phyloP scores from a whole-genome alignment of 495 filamentous ascomycete genomes.

The Lasiosphaeris hirsuta region DNA sequence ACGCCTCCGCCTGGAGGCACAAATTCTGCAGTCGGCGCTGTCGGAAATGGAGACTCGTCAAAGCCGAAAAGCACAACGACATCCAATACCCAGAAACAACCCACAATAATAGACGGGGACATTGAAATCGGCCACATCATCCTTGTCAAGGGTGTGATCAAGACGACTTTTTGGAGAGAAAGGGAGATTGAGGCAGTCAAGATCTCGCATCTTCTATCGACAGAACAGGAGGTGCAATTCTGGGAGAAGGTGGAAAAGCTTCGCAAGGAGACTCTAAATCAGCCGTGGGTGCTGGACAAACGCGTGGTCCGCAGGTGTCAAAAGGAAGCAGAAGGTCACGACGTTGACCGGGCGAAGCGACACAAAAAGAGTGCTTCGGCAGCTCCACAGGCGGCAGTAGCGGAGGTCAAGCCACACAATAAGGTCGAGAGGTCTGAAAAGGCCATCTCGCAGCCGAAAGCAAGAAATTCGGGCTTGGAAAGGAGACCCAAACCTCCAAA shows the following conservation, averaged over 20 bases:
- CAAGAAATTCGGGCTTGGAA: constrained; percentile 21
- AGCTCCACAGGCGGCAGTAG: not conserved
- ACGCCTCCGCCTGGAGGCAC: not conserved
- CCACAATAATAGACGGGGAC: constrained; percentile 19
- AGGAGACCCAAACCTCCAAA: constrained; percentile 12
- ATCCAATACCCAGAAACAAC: not conserved
- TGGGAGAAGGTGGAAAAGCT: constrained; percentile 66
- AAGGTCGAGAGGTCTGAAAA: not conserved
- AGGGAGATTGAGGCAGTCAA: constrained; percentile 71
- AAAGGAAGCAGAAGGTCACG: constrained; percentile 43
- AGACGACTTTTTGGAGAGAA: constrained; percentile 52
- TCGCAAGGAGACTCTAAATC: constrained; percentile 57
- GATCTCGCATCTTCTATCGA: constrained; percentile 54
- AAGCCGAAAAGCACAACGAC: constrained; percentile 1
- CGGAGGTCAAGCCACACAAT: not conserved
- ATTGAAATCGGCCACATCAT: constrained; percentile 67
- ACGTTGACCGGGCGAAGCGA: constrained; percentile 38
- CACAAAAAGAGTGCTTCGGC: constrained; percentile 28
- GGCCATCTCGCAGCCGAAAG: constrained; percentile 1
- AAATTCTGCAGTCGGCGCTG: not conserved
- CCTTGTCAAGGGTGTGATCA: constrained; percentile 73
- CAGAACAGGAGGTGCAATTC: constrained; percentile 74
- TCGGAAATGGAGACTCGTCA: not conserved
- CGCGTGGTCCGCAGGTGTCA: constrained; percentile 54
- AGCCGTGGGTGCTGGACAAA: constrained; percentile 63